phyloP scores from a whole-genome alignment of 306 rosid genomes.

The Glycine tomentella region DNA sequence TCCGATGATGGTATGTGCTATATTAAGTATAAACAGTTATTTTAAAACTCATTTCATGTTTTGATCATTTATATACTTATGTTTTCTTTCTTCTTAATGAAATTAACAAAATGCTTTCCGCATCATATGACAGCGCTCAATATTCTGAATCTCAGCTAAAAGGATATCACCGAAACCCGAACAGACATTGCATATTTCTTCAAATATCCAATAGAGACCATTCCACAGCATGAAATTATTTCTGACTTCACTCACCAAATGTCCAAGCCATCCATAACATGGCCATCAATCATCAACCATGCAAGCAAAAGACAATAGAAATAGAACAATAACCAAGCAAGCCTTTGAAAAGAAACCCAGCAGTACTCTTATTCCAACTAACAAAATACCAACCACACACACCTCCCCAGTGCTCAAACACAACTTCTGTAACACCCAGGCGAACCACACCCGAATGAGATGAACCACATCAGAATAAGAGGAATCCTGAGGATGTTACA shows the following conservation, averaged over 20 bases:
- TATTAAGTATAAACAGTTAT: neutral
- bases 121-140: neutral
- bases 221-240: neutral
- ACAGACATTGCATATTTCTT: neutral
- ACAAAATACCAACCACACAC: neutral
- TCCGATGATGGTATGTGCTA: neutral
- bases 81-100: neutral
- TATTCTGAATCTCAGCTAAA: neutral
- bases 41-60: neutral
- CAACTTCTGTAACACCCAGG: neutral
- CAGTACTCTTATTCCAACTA: neutral
- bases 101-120: neutral
- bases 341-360: neutral
- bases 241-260: neutral
- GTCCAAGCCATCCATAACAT: neutral
- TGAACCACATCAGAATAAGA: too few species aligned
- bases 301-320: neutral
- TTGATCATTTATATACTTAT: neutral
- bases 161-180: neutral
- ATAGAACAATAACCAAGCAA: neutral
- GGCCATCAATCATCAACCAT: too few species aligned
- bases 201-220: conserved; percentile 5
- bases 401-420: neutral
- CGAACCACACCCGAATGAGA: too few species aligned
- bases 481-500: too few species aligned